phyloP scores from a whole-genome alignment of 2,329 filamentous ascomycete genomes.

The Colletotrichum noveboracense region DNA sequence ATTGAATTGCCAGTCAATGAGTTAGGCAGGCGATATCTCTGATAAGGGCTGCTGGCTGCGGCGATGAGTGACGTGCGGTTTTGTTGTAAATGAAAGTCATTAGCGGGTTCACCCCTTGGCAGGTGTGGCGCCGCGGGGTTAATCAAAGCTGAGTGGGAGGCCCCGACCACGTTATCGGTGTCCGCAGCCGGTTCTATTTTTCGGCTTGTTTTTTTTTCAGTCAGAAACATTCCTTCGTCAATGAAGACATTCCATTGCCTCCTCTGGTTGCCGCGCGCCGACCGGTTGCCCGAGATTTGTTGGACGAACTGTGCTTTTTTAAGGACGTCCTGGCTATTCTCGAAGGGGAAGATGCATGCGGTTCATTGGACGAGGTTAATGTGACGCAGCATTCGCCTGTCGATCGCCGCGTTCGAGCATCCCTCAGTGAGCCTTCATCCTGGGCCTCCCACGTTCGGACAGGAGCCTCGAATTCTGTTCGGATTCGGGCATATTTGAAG shows the following conservation, averaged over 20 bases:
- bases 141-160: not conserved
- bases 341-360: not conserved
- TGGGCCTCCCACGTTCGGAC: not conserved
- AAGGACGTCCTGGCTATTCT: not conserved
- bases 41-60: not conserved
- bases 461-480: not conserved
- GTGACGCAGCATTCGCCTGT: not conserved
- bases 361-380: not conserved
- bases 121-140: constrained; percentile 20
- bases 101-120: not conserved
- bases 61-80: constrained; percentile 1
- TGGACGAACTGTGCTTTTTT: not conserved
- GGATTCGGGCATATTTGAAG: not conserved
- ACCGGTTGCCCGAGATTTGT: not conserved
- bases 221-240: constrained; percentile 1
- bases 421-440: not conserved
- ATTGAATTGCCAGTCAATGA: not conserved
- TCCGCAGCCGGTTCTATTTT: not conserved
- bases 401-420: constrained; percentile 18
- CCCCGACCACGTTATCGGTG: not conserved
- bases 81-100: constrained; percentile 8
- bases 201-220: not conserved
- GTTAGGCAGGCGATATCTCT: not conserved
- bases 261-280: constrained; percentile 2
- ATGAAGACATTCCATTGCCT: not conserved